A percentile compares a stretch with the other conserved stretches of the same genome.
Conservation (phyloP, 495 filamentous ascomycete genomes). For the Penicillium bialowiezense region DNA sequence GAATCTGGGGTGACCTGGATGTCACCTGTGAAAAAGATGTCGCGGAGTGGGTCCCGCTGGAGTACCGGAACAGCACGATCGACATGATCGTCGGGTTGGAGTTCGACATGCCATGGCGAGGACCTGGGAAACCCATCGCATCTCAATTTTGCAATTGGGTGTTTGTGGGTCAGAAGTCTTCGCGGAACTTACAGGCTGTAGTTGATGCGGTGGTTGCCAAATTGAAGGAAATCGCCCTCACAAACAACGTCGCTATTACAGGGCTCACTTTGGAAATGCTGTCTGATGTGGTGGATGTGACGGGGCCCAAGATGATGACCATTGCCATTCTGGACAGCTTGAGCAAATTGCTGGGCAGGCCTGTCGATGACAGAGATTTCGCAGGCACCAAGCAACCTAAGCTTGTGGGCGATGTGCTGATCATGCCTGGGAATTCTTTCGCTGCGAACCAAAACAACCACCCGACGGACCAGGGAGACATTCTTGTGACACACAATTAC, state of each 20-base stretch:
- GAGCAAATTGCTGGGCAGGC: constrained; percentile 10
- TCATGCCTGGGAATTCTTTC: constrained; percentile 41
- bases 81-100: constrained; percentile 46
- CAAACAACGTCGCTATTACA: constrained; percentile 22
- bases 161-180: constrained; percentile 30
- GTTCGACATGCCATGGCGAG: constrained; percentile 33
- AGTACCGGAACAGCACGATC: constrained; percentile 33
- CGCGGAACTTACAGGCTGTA: constrained; percentile 29
- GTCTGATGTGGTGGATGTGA: constrained; percentile 38
- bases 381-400: constrained; percentile 28
- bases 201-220: constrained; percentile 29
- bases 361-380: constrained; percentile 26
- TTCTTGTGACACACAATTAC: constrained; percentile 33
- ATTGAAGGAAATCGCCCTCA: constrained; percentile 25
- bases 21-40: constrained; percentile 50
- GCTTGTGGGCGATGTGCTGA: constrained; percentile 38
- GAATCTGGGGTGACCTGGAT: constrained; percentile 58
- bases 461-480: constrained; percentile 25
- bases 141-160: constrained; percentile 44
- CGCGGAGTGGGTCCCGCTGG: constrained; percentile 48
- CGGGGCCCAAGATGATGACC: constrained; percentile 40
- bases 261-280: constrained; percentile 28
- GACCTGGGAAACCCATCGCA: constrained; percentile 28
- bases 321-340: constrained; percentile 33
- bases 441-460: constrained; percentile 30